Percentiles rank a stretch among this genome's conserved stretches.
These are phyloP conservation scores for Vaccinium myrtillus DNA, from an alignment of 148 eudicot genomes.

Conservation along the genomic window DNA sequence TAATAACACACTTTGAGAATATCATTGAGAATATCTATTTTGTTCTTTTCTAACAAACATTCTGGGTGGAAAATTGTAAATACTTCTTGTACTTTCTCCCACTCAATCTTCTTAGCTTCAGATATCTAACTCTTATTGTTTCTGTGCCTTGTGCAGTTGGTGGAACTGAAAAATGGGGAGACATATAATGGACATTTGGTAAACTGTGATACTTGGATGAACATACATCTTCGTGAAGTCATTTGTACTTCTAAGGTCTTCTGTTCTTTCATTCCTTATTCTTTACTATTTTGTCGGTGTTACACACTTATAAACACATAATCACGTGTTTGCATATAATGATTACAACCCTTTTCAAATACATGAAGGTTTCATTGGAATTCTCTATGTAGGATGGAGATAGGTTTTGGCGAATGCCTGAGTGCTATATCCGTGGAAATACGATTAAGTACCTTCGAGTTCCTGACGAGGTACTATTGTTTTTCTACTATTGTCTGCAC, in stretches of 20 bases:
- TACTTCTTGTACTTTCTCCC: not conserved
- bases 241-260: constrained; percentile 89
- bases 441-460: constrained; percentile 74
- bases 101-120: not conserved
- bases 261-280: not conserved
- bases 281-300: not conserved
- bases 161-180: constrained; percentile 93
- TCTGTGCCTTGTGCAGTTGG: constrained; percentile 42
- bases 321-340: not conserved
- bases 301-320: not conserved
- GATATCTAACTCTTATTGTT: constrained; percentile 3
- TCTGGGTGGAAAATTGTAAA: not conserved
- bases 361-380: not conserved
- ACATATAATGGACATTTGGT: constrained; percentile 95
- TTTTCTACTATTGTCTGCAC: not conserved
- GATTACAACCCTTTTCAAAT: not conserved
- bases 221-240: constrained; percentile 94
- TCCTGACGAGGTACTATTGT: constrained; percentile 48
- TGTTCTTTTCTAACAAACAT: not conserved
- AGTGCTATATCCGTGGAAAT: constrained; percentile 88
- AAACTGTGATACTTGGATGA: constrained; percentile 97
- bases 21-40: not conserved
- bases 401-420: constrained; percentile 96
- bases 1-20: not conserved
- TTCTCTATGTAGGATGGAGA: constrained; percentile 71